These are phyloP conservation scores for Volutella citrinella DNA, from an alignment of 2,329 filamentous ascomycete species.

Conservation along the genomic window DNA sequence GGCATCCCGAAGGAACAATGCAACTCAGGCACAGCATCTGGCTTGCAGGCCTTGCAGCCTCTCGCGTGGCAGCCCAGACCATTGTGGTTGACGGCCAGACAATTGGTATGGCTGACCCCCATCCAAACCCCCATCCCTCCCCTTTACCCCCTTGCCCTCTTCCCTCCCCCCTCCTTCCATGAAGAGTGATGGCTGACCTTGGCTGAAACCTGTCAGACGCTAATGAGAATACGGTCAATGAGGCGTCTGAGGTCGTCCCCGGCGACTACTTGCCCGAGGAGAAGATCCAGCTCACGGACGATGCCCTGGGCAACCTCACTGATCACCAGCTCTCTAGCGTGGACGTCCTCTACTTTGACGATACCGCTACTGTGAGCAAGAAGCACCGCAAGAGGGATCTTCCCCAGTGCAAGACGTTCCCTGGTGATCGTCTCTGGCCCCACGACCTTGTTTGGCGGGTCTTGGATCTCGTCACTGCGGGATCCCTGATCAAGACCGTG, in stretches of 20 bases:
- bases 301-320: conserved; percentile 9
- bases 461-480: conserved; percentile 32
- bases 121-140: too few species aligned
- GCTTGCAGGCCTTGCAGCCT: conserved; percentile 7
- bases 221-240: conserved; percentile 5
- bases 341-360: conserved; percentile 10
- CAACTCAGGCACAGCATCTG: conserved; percentile 8
- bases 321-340: conserved; percentile 12
- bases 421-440: conserved; percentile 31
- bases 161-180: too few species aligned
- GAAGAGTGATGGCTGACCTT: too few species aligned
- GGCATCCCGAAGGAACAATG: conserved; percentile 14
- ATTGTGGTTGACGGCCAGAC: conserved; percentile 13
- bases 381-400: not conserved
- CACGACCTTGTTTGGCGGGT: conserved; percentile 26
- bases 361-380: not conserved
- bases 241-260: conserved; percentile 9
- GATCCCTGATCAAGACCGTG: conserved; percentile 29
- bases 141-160: too few species aligned
- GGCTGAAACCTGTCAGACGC: conserved; percentile 7
- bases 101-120: conserved; percentile 12
- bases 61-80: conserved; percentile 10
- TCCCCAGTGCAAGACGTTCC: conserved; percentile 30
- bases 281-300: conserved; percentile 15
- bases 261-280: conserved; percentile 17